phyloP scores from a whole-genome alignment of 768 basidiomycete genomes.

The Tylopilus sp. region DNA sequence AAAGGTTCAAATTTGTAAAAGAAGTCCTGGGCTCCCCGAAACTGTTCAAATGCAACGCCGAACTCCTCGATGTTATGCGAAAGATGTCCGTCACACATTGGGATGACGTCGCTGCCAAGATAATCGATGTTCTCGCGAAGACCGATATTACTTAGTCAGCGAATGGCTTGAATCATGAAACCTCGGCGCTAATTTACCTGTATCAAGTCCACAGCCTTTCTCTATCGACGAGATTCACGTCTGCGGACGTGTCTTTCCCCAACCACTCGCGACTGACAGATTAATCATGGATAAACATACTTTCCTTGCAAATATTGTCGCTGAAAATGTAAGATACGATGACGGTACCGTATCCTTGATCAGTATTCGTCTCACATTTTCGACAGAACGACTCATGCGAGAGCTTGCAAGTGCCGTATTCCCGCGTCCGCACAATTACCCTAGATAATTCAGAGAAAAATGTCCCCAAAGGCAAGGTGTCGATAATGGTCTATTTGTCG shows the following conservation, averaged over 20 bases:
- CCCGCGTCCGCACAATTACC: conserved; percentile 26
- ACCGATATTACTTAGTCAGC: conserved; percentile 49
- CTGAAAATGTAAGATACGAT: conserved; percentile 14
- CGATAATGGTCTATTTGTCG: conserved; percentile 31
- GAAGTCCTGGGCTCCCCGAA: conserved; percentile 45
- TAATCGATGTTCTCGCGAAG: conserved; percentile 45
- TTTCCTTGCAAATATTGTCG: conserved; percentile 49
- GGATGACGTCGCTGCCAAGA: conserved; percentile 47
- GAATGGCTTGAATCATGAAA: not conserved
- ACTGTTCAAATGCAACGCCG: conserved; percentile 34
- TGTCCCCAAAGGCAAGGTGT: conserved; percentile 15
- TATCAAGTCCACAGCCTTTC: conserved; percentile 59
- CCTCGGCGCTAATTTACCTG: conserved; percentile 1
- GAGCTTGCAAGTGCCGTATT: conserved; percentile 46
- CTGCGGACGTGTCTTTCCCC: conserved; percentile 32
- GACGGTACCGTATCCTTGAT: not conserved
- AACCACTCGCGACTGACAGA: conserved; percentile 39
- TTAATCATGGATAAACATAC: conserved; percentile 50
- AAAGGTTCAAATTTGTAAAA: conserved; percentile 46
- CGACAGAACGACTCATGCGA: conserved; percentile 48
- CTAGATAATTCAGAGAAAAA: conserved; percentile 23
- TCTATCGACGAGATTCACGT: conserved; percentile 38
- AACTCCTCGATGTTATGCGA: conserved; percentile 41
- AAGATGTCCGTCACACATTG: conserved; percentile 44
- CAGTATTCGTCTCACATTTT: conserved; percentile 3